Percentiles rank a stretch among this genome's conserved stretches.
phyloP scores from a whole-genome alignment of 139 green algal species.

The Mesotaenium endlicherianum region DNA sequence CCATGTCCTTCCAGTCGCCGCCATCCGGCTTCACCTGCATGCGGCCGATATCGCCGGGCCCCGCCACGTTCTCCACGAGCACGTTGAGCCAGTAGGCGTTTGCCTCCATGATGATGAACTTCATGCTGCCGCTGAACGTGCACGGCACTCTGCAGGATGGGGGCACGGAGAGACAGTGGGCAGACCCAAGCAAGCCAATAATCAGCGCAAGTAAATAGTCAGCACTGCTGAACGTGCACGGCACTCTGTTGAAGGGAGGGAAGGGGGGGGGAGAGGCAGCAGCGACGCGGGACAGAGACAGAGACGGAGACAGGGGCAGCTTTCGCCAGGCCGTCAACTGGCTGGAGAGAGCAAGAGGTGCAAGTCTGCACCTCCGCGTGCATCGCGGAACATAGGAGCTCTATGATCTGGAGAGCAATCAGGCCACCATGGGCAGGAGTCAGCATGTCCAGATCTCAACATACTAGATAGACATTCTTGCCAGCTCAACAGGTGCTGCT shows the following conservation, averaged over 20 bases:
- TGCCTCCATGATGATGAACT: neutral
- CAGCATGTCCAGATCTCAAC: neutral
- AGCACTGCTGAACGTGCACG: neutral
- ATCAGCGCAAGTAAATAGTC: neutral
- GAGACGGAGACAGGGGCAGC: neutral
- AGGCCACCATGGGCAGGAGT: neutral
- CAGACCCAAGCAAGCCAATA: neutral
- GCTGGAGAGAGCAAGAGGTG: neutral
- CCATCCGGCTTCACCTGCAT: neutral
- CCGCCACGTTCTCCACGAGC: conserved; percentile 19
- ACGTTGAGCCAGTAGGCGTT: conserved; percentile 27
- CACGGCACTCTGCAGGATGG: conserved; percentile 17
- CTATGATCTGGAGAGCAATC: neutral
- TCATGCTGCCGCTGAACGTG: neutral
- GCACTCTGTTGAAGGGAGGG: neutral
- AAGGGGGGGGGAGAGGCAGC: neutral
- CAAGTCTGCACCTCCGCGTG: neutral
- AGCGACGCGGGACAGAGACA: neutral
- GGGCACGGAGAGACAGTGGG: neutral
- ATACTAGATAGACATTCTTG: neutral
- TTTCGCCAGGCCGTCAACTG: neutral
- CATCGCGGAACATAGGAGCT: neutral
- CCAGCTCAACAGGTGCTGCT: neutral
- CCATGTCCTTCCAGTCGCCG: neutral
- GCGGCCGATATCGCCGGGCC: neutral